A percentile compares a stretch with the other conserved stretches of the same genome.
Conservation (phyloP, 768 basidiomycete species). For the Russula lepida region DNA sequence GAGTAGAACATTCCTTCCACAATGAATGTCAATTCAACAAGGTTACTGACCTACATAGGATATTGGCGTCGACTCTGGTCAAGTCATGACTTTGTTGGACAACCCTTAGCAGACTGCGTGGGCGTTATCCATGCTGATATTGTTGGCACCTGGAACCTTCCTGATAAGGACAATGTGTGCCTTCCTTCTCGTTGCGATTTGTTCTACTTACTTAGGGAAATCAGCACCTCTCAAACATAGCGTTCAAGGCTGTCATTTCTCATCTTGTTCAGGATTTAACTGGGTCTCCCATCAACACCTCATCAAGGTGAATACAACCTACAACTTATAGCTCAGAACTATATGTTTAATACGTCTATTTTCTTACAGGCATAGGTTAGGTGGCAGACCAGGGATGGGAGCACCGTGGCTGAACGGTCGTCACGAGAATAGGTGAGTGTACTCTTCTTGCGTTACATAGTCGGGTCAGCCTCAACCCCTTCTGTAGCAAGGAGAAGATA, state of each 20-base stretch:
- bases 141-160: conserved; percentile 3
- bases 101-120: background rate
- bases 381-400: background rate
- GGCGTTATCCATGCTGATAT: background rate
- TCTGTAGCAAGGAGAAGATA: background rate
- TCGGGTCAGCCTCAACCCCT: background rate
- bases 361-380: background rate
- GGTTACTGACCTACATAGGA: background rate
- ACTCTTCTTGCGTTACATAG: background rate
- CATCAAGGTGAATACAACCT: background rate
- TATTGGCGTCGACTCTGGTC: conserved; percentile 2
- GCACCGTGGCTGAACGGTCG: background rate
- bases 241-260: background rate
- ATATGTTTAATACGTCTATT: background rate
- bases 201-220: background rate
- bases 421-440: background rate
- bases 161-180: background rate
- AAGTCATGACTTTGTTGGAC: background rate
- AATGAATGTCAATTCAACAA: background rate
- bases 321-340: background rate
- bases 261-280: background rate
- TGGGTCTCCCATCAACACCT: background rate
- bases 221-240: background rate
- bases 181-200: background rate
- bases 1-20: background rate